Evolutionary conservation across 192 early-diverging fungal species (phyloP), one percentile per base, ranked within the genome.

Genomic region (Haplosporangium gracile): DNA sequence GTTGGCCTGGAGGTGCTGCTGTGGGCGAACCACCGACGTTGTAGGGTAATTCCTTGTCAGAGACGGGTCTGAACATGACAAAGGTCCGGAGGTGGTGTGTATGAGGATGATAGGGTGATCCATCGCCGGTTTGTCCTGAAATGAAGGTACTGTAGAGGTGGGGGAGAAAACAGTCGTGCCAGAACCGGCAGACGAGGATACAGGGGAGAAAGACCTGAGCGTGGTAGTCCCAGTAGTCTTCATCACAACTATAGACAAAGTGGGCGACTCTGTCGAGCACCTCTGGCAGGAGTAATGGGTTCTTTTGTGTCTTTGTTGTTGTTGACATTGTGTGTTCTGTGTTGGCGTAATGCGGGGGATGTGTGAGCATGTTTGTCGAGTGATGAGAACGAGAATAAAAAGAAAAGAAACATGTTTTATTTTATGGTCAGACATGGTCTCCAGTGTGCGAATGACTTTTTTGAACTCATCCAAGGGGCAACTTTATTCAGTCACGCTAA

Each of bases 141-240:
- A 80, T 26, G n/a, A 45, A 74, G 8, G 34, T 74, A 63, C 39
- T 42, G 40, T 80, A 80, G 5, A 80, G 43, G 32, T 68, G 32
- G 4, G 79, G 79, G 7, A 80, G 71, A 43, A 80, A 80, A 16
- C 79, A 80, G 47, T 38, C 60, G 47, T 80, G 39, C 79, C 79
- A 80, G 29, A 68, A 60, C 20, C 72, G 72, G 18, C 42, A 74
- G 38, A 80, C 79, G 38, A 80, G 72, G 63, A 80, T 32, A 26
- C 72, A 80, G 11, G 40, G 42, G 63, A 68, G 63, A 8, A 74
- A 36, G 5, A 40, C n/a, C 20, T 49, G 16, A 18, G 73, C 65
- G 32, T 53, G n/a, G 74, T 75, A 53, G 51, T 32, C 29, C 32
- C 9, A 53, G 49, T 57, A 42, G 53, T 38, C 15, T 0, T 75